Evolutionary conservation across 345 rosid species (phyloP).

Genomic region (Bruguiera parviflora): DNA sequence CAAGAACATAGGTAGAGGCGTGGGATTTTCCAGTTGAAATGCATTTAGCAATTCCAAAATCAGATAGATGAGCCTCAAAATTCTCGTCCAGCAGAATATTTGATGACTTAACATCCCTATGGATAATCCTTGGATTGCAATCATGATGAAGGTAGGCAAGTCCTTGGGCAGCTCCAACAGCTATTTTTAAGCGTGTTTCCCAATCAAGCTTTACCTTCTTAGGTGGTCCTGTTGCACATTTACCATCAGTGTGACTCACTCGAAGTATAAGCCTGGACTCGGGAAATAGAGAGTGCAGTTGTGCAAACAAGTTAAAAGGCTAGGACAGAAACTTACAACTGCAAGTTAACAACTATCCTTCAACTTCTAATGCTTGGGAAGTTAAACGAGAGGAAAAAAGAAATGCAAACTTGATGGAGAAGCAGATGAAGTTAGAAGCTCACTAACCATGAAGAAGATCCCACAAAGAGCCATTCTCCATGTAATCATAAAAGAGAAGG

Average conservation of each 20-base stretch:
- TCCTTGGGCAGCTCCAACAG: conserved; percentile 95
- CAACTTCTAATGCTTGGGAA: not conserved
- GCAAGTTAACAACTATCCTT: no score
- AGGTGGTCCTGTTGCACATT: conserved; percentile 43
- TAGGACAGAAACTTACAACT: no score
- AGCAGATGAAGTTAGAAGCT: not conserved
- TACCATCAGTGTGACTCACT: no score
- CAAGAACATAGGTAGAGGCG: conserved; percentile 79
- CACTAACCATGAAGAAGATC: conserved; percentile 88
- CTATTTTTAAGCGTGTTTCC: conserved; percentile 82
- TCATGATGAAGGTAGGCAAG: conserved; percentile 97
- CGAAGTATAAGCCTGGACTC: no score
- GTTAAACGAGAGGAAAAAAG: not conserved
- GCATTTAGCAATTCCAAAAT: conserved; percentile 88
- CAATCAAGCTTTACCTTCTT: conserved; percentile 91
- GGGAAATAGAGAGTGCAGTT: no score
- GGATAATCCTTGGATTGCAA: conserved; percentile 83
- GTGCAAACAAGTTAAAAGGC: no score
- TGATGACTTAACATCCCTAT: conserved; percentile 90
- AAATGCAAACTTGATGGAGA: no score
- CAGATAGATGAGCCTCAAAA: conserved; percentile 81
- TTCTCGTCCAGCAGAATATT: conserved; percentile 84
- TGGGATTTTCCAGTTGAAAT: conserved; percentile 70
- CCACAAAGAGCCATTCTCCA: conserved; percentile 96
- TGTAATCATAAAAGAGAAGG: conserved; percentile 93